Evolutionary conservation across 2,329 filamentous ascomycete genomes (phyloP), one percentile per base, ranked within the genome.

Genomic region (Monosporascus ibericus): DNA sequence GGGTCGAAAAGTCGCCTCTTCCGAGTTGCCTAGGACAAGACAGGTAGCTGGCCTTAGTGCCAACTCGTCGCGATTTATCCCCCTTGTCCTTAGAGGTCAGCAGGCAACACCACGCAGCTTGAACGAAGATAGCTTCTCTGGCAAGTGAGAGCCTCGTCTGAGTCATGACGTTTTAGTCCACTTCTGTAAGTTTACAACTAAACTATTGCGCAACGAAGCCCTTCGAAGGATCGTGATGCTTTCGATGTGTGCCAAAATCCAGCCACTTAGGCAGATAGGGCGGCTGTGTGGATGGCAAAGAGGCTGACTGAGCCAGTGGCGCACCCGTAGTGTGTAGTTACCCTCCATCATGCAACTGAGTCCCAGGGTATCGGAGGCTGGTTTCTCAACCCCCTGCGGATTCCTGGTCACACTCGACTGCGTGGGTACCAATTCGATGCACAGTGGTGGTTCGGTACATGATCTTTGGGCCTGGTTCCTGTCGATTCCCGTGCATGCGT

Each of bases 361-460:
- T 27, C 53, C 57, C 53, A 55, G 62, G 55, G 55, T 52, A 51
- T 54, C 52, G 30, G 18, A 39, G 52, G 57, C 48, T 51, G 51
- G 56, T 53, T 51, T 53, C 58, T 49, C n/a, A n/a, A n/a, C n/a
- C 50, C 56, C 50, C 50, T 48, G 49, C 60, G 64, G 63, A 48
- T 63, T 47, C 18, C 48, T 58, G 53, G 57, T 60, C 57, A 52
- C 55, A 58, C 62, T 52, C 50, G 51, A 50, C 55, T 55, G 48
- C 50, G 53, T 55, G 55, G 53, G 57, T 56, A 59, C 55, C 51
- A 50, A 47, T 55, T 49, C 49, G 47, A 60, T 59, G 56, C 56
- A 57, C 14, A 24, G 11, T 30, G 7, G n/a, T 46, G 7, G n/a
- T 46, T 18, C 42, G 24, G 42, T 46, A 27, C 24, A 4, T 27